These are phyloP conservation scores for Plasmodium gonderi DNA, from an alignment of 169 alveolate species.

Conservation along the genomic window DNA sequence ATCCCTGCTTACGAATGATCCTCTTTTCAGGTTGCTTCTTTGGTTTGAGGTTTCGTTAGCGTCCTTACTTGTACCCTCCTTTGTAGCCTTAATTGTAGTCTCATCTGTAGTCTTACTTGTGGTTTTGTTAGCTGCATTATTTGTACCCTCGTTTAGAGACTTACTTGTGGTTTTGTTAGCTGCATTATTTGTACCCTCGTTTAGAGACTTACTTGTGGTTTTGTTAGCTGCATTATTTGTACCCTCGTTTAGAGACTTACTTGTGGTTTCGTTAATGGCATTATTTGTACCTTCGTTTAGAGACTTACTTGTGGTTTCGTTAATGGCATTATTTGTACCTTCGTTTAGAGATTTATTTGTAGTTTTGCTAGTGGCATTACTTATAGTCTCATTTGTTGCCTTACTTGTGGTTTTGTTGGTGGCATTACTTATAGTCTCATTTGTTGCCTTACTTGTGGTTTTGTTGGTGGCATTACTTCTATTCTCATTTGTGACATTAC, in stretches of 20 bases:
- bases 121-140: neutral
- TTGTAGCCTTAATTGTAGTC: neutral
- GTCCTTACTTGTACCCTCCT: neutral
- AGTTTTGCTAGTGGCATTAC: neutral
- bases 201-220: neutral
- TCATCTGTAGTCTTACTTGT: neutral
- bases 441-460: neutral
- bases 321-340: neutral
- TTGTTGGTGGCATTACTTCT: neutral
- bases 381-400: neutral
- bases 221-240: neutral
- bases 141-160: neutral
- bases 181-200: neutral
- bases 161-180: neutral
- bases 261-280: neutral
- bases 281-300: no score
- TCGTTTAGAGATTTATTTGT: neutral
- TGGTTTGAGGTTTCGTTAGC: neutral
- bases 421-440: neutral
- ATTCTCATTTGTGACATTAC: neutral
- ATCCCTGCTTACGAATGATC: constrained; percentile 30
- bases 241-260: neutral
- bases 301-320: neutral
- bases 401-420: neutral
- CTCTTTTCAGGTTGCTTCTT: neutral